Evolutionary conservation across 345 rosid species (phyloP), one percentile per base, ranked within the genome.

Genomic region (Cardamine chenopodiifolia): DNA sequence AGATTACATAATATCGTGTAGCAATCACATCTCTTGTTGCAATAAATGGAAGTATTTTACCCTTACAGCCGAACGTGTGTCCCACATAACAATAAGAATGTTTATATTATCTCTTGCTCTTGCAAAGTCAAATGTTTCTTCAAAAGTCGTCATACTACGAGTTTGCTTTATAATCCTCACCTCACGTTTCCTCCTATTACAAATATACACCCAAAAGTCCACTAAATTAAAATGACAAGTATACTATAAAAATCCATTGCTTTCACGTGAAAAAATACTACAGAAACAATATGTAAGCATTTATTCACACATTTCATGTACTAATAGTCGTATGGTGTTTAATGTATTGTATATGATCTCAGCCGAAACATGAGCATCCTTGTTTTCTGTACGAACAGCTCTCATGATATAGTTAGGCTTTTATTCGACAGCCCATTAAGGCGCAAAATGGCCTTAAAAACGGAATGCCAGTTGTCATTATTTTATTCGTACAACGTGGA

Each of bases 81-180:
- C 73, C 79, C 73, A 75, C 68, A 25, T 20, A 48, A 5, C 5
- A 35, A 15, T 12, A 37, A 60, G 53, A 59, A 68, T 61, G 40
- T 68, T 62, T 54, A 45, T 62, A 34, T 25, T 62, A 70, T 69
- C 39, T 44, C 7, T 17, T 32, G 48, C 2, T 50, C 55, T 14
- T 54, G 11, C 22, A 69, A 62, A 62, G 75, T 70, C 80, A 76
- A 76, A 75, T 42, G 31, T 49, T 55, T 68, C 20, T 60, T 68
- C 62, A 40, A 32, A 68, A 39, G 63, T 68, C 62, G 63, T 59
- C 62, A 52, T 68, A 28, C 53, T 19, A 12, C 79, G 42, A 23
- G 18, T 12, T 61, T 53, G 14, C 25, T 57, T 47, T 32, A 25
- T 50, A 60, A 31, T 15, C 62, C 9, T 52, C 25, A 68, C 59